phyloP scores from a whole-genome alignment of 805 yeast species.

The Cyberlindnera meyerae region DNA sequence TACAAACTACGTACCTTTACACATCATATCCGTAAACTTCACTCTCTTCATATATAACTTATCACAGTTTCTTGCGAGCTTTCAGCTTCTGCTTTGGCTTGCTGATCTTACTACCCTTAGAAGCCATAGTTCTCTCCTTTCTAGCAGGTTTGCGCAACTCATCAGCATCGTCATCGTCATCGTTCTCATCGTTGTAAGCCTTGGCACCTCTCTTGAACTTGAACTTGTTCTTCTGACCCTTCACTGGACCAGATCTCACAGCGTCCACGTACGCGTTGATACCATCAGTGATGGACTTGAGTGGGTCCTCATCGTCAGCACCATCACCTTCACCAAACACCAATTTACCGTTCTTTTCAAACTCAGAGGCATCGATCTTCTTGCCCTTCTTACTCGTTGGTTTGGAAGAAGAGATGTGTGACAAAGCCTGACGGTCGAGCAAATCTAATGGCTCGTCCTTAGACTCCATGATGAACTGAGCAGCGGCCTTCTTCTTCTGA shows the following conservation, averaged over 20 bases:
- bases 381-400: conserved; percentile 58
- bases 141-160: conserved; percentile 20
- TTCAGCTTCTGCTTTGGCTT: conserved; percentile 34
- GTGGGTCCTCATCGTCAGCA: conserved; percentile 40
- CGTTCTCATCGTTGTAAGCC: conserved; percentile 49
- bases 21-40: no score
- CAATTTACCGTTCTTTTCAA: conserved; percentile 54
- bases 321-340: conserved; percentile 48
- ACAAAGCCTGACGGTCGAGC: conserved; percentile 76
- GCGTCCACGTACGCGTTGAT: conserved; percentile 93
- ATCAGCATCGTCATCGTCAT: conserved; percentile 37
- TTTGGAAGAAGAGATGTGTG: conserved; percentile 83
- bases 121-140: conserved; percentile 7
- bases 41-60: neutral
- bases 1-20: no score
- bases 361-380: conserved; percentile 34
- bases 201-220: conserved; percentile 70
- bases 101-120: conserved; percentile 19
- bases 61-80: conserved; percentile 53
- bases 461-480: conserved; percentile 72
- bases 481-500: conserved; percentile 30
- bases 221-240: conserved; percentile 89
- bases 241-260: conserved; percentile 84
- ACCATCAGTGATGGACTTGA: conserved; percentile 47
- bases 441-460: conserved; percentile 81